Base-by-base conservation (phyloP, 2,329 filamentous ascomycete species). In the Dactylellina parvicollis region DNA sequence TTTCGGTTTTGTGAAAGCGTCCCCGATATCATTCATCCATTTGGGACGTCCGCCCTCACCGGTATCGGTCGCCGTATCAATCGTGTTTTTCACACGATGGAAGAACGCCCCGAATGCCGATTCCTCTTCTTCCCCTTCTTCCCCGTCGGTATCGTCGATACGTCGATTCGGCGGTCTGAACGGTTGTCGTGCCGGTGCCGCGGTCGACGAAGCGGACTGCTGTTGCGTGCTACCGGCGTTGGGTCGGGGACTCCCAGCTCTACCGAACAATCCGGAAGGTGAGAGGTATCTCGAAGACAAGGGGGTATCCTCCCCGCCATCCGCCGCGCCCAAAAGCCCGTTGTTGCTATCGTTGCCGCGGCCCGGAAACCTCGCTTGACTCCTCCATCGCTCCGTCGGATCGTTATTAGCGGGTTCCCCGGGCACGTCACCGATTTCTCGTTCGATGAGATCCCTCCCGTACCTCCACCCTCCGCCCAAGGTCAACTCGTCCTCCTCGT, bases 61-160 rank as follows among this genome's bases (percentile, higher is more conserved):
- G 16, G 54, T 44, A 49, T 73, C 69, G 57, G 92, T 90, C 1
- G 92, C 85, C 0, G 88, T 90, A 74, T 98, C 94, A 57, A 98
- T 87, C 0, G 95, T 98, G 79, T 99, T 99, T 81, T 89, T 91
- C 77, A 99, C 89, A 34, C 94, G 86, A 79, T 96, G 91, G 0
- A 91, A 88, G 74, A 98, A 88, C 32, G 90, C 89, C 76, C 91
- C 86, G 78, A 98, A 92, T 80, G 96, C 92, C 76, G 89, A 92
- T 61, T 92, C 91, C 12, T 92, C 88, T 30, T 91, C 89, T 0
- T 86, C 86, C 5, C 85, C 85, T 0, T 86, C 85, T 5, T 86
- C 85, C 0, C 87, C 85, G 18, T 85, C 80, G 28, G 82, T 79
- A 18, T 71, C 71, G 36, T 76, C 75, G 22, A 76, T 75, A 47